phyloP scores from a whole-genome alignment of 1,284 basidiomycete genomes.

The Ceratobasidium sp. region DNA sequence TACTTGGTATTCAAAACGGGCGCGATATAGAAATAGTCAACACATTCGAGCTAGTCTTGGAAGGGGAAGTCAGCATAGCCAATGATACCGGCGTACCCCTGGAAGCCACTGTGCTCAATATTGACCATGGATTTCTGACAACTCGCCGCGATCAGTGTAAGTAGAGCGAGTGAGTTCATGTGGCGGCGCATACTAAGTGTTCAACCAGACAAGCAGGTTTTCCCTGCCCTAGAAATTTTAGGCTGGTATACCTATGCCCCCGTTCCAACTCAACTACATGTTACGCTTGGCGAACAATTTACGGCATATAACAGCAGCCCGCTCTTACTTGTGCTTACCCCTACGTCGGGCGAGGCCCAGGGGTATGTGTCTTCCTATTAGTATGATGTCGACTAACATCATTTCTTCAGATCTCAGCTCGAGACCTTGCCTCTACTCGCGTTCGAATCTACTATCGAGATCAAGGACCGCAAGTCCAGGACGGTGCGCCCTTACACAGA shows the following conservation, averaged over 20 bases:
- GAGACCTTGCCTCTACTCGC: constrained; percentile 82
- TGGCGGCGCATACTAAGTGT: constrained; percentile 22
- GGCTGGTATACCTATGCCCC: constrained; percentile 94
- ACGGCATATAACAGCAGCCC: constrained; percentile 76
- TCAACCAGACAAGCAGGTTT: constrained; percentile 92
- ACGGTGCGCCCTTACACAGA: constrained; percentile 51
- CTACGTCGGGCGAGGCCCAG: constrained; percentile 45
- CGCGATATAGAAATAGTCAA: constrained; percentile 96
- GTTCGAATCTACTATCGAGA: constrained; percentile 88
- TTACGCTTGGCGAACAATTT: constrained; percentile 86
- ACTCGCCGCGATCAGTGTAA: constrained; percentile 89
- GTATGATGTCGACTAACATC: background rate
- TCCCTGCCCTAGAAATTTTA: constrained; percentile 93
- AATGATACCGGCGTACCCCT: constrained; percentile 49
- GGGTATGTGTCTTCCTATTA: constrained; percentile 13
- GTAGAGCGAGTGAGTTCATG: constrained; percentile 49
- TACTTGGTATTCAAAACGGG: constrained; percentile 93
- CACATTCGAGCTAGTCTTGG: constrained; percentile 85
- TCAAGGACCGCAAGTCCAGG: constrained; percentile 75
- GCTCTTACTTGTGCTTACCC: constrained; percentile 69
- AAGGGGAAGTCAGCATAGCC: constrained; percentile 40
- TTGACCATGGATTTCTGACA: constrained; percentile 84
- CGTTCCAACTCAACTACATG: constrained; percentile 73
- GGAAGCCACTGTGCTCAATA: constrained; percentile 55
- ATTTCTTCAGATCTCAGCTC: constrained; percentile 66